Evolutionary conservation across 352 stramenopile genomes (phyloP).

Genomic region (Globisporangium camurandrum): DNA sequence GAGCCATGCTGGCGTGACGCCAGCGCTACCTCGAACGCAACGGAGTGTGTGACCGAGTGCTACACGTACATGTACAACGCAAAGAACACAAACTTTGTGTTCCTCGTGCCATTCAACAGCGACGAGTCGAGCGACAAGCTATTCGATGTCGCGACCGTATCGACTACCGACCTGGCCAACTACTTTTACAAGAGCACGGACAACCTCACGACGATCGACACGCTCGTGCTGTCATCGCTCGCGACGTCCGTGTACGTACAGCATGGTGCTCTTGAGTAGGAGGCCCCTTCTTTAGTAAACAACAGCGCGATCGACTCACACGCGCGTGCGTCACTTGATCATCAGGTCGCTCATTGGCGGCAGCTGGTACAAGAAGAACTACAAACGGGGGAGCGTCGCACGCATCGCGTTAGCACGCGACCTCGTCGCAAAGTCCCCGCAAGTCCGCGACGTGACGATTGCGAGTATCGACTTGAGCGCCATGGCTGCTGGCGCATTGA

Average conservation of each 20-base stretch:
- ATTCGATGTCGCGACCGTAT: background rate
- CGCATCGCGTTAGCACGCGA: background rate
- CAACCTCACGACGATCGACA: constrained; percentile 1
- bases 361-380: background rate
- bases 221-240: background rate
- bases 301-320: background rate
- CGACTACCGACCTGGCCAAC: background rate
- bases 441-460: background rate
- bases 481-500: background rate
- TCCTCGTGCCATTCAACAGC: constrained; percentile 1
- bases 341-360: constrained; percentile 1
- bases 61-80: background rate
- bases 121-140: background rate
- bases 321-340: background rate
- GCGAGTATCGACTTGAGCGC: constrained; percentile 1
- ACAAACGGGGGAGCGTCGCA: background rate
- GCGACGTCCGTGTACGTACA: constrained; percentile 2
- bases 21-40: background rate
- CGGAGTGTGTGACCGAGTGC: background rate
- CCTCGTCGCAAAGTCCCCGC: background rate
- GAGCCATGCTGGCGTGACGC: background rate
- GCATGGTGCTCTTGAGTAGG: background rate
- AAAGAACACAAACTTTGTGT: background rate
- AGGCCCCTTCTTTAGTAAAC: background rate
- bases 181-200: constrained; percentile 5